These are phyloP conservation scores for Paradendryphiella salina DNA, from an alignment of 2,329 filamentous ascomycete species.

Conservation along the genomic window DNA sequence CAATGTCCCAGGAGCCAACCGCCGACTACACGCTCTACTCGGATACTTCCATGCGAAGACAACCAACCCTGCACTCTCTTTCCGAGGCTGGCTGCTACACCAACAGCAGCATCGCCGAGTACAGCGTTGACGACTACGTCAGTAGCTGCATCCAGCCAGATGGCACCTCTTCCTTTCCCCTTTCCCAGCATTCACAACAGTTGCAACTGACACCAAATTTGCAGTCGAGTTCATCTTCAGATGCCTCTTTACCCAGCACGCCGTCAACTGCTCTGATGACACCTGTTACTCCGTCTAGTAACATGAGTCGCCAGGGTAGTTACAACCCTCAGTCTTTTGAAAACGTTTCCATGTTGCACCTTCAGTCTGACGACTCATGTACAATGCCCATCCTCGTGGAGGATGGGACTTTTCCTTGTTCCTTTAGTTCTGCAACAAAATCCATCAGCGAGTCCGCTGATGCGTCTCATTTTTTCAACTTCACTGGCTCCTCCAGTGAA, in stretches of 20 bases:
- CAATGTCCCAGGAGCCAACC: conserved; percentile 24
- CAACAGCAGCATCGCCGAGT: conserved; percentile 36
- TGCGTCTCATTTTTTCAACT: conserved; percentile 39
- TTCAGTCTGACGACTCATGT: conserved; percentile 48
- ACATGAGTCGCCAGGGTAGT: conserved; percentile 54
- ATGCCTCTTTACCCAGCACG: conserved; percentile 45
- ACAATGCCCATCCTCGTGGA: conserved; percentile 43
- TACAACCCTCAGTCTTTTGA: conserved; percentile 48
- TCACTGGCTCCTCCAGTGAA: conserved; percentile 46
- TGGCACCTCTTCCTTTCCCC: conserved; percentile 27
- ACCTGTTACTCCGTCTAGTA: conserved; percentile 45
- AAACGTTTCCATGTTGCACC: conserved; percentile 50
- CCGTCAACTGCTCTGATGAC: conserved; percentile 45
- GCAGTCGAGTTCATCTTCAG: conserved; percentile 41
- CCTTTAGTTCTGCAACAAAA: conserved; percentile 41
- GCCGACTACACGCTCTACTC: conserved; percentile 42
- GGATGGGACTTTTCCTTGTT: conserved; percentile 44
- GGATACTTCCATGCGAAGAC: conserved; percentile 25
- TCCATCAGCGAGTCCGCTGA: conserved; percentile 38
- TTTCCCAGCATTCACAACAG: conserved; percentile 27
- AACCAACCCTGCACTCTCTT: conserved; percentile 32
- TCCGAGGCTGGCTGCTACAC: conserved; percentile 24
- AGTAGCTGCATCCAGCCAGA: conserved; percentile 35
- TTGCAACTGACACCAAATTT: conserved; percentile 38
- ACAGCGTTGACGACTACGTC: conserved; percentile 45